Evolutionary conservation across 306 rosid genomes (phyloP).

Genomic region (Lithocarpus polystachyus): DNA sequence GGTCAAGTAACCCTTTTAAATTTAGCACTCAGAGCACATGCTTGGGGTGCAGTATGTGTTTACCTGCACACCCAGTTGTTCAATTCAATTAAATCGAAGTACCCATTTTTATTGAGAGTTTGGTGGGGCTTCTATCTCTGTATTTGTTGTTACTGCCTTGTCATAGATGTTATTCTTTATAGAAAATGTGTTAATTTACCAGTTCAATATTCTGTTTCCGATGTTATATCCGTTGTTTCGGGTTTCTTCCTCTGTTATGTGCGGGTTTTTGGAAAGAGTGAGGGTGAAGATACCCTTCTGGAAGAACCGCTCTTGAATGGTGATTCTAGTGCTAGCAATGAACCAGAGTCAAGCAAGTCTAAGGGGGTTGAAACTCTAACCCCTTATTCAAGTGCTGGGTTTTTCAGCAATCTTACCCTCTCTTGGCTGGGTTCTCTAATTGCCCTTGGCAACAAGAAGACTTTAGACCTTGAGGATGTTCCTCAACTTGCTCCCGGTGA

Average conservation of each 20-base stretch:
- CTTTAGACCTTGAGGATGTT: slow-evolving; percentile 49
- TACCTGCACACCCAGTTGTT: slow-evolving; percentile 31
- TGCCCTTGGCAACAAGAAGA: slow-evolving; percentile 38
- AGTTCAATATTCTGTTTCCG: slow-evolving; percentile 28
- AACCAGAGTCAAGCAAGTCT: slow-evolving; percentile 16
- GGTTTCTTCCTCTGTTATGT: slow-evolving; percentile 37
- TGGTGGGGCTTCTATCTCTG: slow-evolving; percentile 42
- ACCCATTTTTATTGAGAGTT: slow-evolving; percentile 31
- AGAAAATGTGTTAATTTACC: slow-evolving; percentile 15
- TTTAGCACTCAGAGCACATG: slow-evolving; percentile 34
- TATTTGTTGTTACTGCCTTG: slow-evolving; percentile 27
- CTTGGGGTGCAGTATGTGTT: slow-evolving; percentile 34
- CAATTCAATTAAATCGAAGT: slow-evolving; percentile 19
- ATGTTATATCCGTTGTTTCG: slow-evolving; percentile 26
- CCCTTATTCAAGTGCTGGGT: slow-evolving; percentile 50
- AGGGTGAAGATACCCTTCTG: slow-evolving; percentile 19
- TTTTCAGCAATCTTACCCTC: slow-evolving; percentile 47
- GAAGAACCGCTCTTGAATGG: slow-evolving; percentile 43
- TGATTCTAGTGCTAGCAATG: neutral
- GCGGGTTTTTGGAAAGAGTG: slow-evolving; percentile 28
- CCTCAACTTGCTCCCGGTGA: slow-evolving; percentile 41
- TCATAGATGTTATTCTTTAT: slow-evolving; percentile 27
- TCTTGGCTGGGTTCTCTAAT: slow-evolving; percentile 48
- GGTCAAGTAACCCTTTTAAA: slow-evolving; percentile 33
- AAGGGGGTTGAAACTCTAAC: slow-evolving; percentile 42